Evolutionary conservation across 208 protist genomes (phyloP).

Genomic region (Sergeia podlipaevii): DNA sequence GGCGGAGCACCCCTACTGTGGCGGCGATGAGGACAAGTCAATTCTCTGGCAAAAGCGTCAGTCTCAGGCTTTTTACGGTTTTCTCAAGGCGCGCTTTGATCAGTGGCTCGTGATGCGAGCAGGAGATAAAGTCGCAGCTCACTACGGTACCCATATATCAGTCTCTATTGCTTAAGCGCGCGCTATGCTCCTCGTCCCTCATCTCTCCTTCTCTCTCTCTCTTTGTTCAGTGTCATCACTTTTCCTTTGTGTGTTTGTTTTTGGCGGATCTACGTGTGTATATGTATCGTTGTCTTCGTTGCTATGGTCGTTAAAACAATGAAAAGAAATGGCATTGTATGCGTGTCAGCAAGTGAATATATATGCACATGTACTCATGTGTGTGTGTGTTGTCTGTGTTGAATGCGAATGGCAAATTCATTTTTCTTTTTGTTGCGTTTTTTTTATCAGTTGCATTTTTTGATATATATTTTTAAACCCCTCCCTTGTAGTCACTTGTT

Average conservation of each 20-base stretch:
- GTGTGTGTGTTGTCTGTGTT: background rate
- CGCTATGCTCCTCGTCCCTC: too few relatives aligned
- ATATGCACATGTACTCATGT: too few relatives aligned
- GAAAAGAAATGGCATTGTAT: too few relatives aligned
- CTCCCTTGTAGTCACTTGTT: background rate
- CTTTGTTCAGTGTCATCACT: background rate
- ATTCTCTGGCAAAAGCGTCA: slow-evolving; percentile 7
- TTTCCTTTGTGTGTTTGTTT: background rate
- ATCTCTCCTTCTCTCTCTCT: background rate
- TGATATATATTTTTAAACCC: background rate
- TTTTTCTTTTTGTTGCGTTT: slow-evolving; percentile 1
- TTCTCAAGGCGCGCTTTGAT: slow-evolving; percentile 26
- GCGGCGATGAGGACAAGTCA: slow-evolving; percentile 31
- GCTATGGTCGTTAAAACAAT: background rate
- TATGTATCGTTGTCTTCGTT: background rate
- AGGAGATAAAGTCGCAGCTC: slow-evolving; percentile 4
- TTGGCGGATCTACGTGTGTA: background rate
- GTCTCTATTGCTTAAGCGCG: slow-evolving; percentile 15
- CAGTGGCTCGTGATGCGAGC: slow-evolving; percentile 22
- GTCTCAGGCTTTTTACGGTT: slow-evolving; percentile 19
- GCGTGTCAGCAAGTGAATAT: too few relatives aligned
- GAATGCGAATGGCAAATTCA: background rate
- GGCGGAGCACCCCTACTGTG: slow-evolving; percentile 38
- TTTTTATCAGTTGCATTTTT: background rate
- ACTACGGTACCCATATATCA: slow-evolving; percentile 21